Evolutionary conservation across 106 monocot species (phyloP).

Genomic region (Dendrobium huoshanense): DNA sequence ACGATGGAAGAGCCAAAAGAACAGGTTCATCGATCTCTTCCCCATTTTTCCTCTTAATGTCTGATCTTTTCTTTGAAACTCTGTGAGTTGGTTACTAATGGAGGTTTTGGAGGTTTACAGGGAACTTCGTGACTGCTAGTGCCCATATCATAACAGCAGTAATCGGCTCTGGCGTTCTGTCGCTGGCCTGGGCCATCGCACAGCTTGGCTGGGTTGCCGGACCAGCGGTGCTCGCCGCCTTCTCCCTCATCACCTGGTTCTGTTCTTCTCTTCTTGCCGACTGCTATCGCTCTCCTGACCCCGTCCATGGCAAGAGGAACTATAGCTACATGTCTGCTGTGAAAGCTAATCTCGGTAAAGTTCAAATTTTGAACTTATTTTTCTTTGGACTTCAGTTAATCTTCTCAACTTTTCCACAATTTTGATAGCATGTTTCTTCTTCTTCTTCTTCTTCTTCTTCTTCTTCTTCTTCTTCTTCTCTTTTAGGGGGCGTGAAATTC

Average conservation of each 20-base stretch:
- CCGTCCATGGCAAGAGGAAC: slow-evolving; percentile 25
- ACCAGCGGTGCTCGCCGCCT: slow-evolving; percentile 3
- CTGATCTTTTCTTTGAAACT: background rate
- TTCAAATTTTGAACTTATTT: background rate
- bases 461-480: background rate
- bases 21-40: slow-evolving; percentile 3
- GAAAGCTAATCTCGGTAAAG: slow-evolving; percentile 25
- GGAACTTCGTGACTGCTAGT: slow-evolving; percentile 25
- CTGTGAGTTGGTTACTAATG: background rate
- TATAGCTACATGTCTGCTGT: slow-evolving; percentile 24
- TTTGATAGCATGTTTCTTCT: background rate
- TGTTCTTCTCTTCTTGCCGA: slow-evolving; percentile 20
- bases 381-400: background rate
- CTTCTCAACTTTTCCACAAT: background rate
- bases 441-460: background rate
- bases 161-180: slow-evolving; percentile 30
- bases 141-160: slow-evolving; percentile 37
- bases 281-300: slow-evolving; percentile 24
- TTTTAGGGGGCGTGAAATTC: slow-evolving; percentile 37
- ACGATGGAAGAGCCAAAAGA: slow-evolving; percentile 16
- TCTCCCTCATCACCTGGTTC: slow-evolving; percentile 29
- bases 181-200: slow-evolving; percentile 16
- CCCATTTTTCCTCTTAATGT: background rate
- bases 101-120: slow-evolving; percentile 1
- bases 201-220: slow-evolving; percentile 30